Conservation (phyloP, 371 early-diverging fungal genomes). For the Antonospora locustae region DNA sequence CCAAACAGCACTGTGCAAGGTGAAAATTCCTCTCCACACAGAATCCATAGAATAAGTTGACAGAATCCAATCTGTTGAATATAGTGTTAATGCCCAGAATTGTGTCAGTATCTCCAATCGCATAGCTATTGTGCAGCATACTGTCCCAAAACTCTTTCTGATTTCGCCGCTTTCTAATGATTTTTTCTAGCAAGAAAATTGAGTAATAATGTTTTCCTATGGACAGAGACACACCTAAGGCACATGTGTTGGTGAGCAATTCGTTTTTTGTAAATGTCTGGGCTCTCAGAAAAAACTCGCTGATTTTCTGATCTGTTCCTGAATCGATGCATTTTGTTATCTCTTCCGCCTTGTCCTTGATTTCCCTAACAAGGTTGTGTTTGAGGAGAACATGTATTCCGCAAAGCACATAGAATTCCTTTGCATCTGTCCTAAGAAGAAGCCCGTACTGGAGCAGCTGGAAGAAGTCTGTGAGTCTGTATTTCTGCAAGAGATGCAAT, state of each 20-base stretch:
- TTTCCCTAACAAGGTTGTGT: background rate
- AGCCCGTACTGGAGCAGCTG: slow-evolving; percentile 12
- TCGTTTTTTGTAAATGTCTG: slow-evolving; percentile 6
- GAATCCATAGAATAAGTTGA: slow-evolving; percentile 30
- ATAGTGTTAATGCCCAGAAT: slow-evolving; percentile 19
- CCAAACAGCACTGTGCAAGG: slow-evolving; percentile 21
- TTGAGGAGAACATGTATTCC: background rate
- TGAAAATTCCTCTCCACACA: slow-evolving; percentile 18
- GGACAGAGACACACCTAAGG: slow-evolving; percentile 4
- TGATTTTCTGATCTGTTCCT: slow-evolving; percentile 3
- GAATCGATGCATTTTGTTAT: slow-evolving; percentile 3
- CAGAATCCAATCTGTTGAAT: background rate
- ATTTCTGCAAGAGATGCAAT: background rate
- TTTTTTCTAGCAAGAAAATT: slow-evolving; percentile 19
- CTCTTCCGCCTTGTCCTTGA: slow-evolving; percentile 5
- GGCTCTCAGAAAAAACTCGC: slow-evolving; percentile 19
- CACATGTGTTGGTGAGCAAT: background rate
- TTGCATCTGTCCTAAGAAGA: slow-evolving; percentile 4
- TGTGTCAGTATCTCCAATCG: slow-evolving; percentile 18
- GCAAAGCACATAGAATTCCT: slow-evolving; percentile 8
- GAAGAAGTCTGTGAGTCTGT: background rate
- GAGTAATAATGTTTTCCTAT: slow-evolving; percentile 20
- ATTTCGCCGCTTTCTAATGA: slow-evolving; percentile 1
- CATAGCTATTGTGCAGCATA: slow-evolving; percentile 17
- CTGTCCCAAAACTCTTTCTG: background rate